A percentile compares a stretch with the other conserved stretches of the same genome.
These are phyloP conservation scores for Lentinula lateritia DNA, from an alignment of 768 basidiomycete genomes.

Conservation along the genomic window DNA sequence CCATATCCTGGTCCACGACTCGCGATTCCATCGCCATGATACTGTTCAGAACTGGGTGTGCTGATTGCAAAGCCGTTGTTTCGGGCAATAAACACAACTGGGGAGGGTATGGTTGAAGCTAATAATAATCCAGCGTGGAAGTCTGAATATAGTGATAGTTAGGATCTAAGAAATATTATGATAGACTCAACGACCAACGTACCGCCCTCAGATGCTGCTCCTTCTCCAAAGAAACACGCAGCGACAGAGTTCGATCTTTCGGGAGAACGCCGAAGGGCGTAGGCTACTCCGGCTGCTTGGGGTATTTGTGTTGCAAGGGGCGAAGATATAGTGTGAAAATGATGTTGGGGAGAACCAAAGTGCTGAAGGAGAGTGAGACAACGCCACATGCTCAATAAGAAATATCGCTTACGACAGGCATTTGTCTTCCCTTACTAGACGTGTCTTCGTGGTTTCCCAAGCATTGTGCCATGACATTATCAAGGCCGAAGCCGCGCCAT, in stretches of 20 bases:
- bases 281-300: constrained; percentile 90
- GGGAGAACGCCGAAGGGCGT: constrained; percentile 78
- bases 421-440: constrained; percentile 82
- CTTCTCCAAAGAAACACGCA: constrained; percentile 90
- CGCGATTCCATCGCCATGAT: constrained; percentile 89
- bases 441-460: constrained; percentile 82
- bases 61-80: constrained; percentile 96
- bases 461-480: constrained; percentile 87
- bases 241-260: constrained; percentile 67
- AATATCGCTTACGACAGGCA: constrained; percentile 74
- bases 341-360: constrained; percentile 76
- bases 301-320: constrained; percentile 93
- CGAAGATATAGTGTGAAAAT: constrained; percentile 93
- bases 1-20: constrained; percentile 90
- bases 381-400: too few relatives aligned
- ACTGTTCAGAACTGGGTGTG: constrained; percentile 86
- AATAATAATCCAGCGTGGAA: constrained; percentile 89
- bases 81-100: constrained; percentile 68
- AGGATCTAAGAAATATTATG: not conserved
- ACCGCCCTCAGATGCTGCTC: constrained; percentile 88
- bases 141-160: constrained; percentile 32
- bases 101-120: constrained; percentile 71
- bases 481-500: constrained; percentile 78
- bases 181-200: constrained; percentile 9
- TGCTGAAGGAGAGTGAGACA: constrained; percentile 41